These are phyloP conservation scores for Wickerhamomyces sp. DNA, from an alignment of 1,139 yeast species.

Conservation along the genomic window DNA sequence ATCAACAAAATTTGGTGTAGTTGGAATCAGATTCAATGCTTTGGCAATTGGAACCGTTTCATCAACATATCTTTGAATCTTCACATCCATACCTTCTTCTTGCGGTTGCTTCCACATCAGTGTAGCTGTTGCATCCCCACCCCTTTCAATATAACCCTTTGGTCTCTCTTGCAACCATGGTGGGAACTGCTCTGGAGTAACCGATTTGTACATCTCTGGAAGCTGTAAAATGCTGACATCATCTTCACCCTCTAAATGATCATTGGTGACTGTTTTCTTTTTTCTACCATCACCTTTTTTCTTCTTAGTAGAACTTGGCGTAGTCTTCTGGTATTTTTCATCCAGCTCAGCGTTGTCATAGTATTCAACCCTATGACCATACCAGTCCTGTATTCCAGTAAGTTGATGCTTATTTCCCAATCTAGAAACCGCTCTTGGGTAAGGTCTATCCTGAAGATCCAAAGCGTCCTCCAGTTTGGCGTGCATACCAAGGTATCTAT, in stretches of 20 bases:
- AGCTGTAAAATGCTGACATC: slow-evolving; percentile 33
- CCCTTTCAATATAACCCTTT: slow-evolving; percentile 80
- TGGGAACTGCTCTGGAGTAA: slow-evolving; percentile 48
- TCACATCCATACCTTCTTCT: slow-evolving; percentile 29
- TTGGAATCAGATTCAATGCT: slow-evolving; percentile 41
- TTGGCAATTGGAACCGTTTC: slow-evolving; percentile 55
- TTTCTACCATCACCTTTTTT: slow-evolving; percentile 18
- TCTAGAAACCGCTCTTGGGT: slow-evolving; percentile 77
- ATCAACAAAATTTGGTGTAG: slow-evolving; percentile 77
- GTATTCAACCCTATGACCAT: slow-evolving; percentile 62
- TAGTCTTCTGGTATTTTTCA: slow-evolving; percentile 21
- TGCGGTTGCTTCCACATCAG: slow-evolving; percentile 61
- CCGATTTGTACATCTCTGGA: slow-evolving; percentile 43
- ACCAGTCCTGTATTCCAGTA: slow-evolving; percentile 60
- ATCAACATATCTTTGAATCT: slow-evolving; percentile 50
- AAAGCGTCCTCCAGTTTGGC: slow-evolving; percentile 74
- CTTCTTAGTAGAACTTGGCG: slow-evolving; percentile 21
- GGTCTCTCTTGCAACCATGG: slow-evolving; percentile 80
- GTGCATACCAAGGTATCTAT: slow-evolving; percentile 75
- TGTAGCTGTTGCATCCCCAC: slow-evolving; percentile 66
- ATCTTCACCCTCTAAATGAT: slow-evolving; percentile 18
- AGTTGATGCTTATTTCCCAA: slow-evolving; percentile 76
- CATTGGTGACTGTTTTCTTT: slow-evolving; percentile 10
- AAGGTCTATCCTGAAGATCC: slow-evolving; percentile 75
- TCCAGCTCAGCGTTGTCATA: slow-evolving; percentile 40